Evolutionary conservation across 805 yeast species (phyloP), one percentile per base, ranked within the genome.

Genomic region (Ascoidea asiatica): DNA sequence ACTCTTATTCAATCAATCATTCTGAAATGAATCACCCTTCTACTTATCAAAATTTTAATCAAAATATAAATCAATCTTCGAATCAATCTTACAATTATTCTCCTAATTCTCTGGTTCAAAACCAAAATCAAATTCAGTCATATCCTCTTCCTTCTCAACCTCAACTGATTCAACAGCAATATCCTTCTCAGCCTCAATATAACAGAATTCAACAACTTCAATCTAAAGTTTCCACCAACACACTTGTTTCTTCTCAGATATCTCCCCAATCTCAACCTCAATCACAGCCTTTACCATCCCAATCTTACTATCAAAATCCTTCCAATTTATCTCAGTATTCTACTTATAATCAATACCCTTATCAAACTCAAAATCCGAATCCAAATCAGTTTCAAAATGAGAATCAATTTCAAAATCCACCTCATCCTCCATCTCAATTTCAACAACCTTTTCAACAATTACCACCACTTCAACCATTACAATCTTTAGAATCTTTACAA

Each of bases 161-260:
- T 37, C 47, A 5, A 19, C 45, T 5, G 19, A 48, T 5, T 44
- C 52, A 15, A 44, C 50, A 15, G 50, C 52, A 38, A 29, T 29
- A 29, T 15, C 35, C 8, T 8, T 29, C 35, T 15, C 35, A 29
- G 35, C 35, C 35, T 3, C 35, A 29, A 29, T 3, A n/a, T n/a
- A n/a, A n/a, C n/a, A n/a, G n/a, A n/a, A n/a, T 15, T 29, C 35
- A 29, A 29, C 35, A 29, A 29, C 15, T 29, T 15, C 35, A 29
- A 15, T 15, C 8, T 11, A 29, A 29, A 15, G 15, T 15, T 3
- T 29, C 15, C 8, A 11, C 35, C 8, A 29, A 8, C 15, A 2
- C 35, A 11, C 15, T 11, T 11, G 15, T 15, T 15, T 29, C 35
- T 15, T 29, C 35, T 29, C 35, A 29, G 15, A 11, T 29, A 15